Evolutionary conservation across 2,329 filamentous ascomycete species (phyloP), one percentile per base, ranked within the genome.

Genomic region (Coniochaeta sp.): DNA sequence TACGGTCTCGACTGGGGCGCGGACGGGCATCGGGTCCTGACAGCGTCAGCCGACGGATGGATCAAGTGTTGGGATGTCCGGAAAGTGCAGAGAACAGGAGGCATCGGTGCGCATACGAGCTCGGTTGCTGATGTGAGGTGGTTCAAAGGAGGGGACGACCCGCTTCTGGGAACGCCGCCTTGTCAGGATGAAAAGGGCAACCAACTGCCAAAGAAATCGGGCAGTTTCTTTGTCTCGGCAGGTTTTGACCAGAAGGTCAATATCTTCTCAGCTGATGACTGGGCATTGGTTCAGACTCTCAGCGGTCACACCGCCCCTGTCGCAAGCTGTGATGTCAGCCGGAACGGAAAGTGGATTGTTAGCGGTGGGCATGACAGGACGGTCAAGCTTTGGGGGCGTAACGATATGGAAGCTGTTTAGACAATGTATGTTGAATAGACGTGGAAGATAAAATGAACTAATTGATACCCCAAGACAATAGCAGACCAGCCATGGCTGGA

Each of bases 41-140:
- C 91, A 0, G 91, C 91, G 1, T 95, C 91, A 13, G 90, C 86
- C 2, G 94, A 99, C 64, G 92, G 92, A 16, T 97, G 94, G 81
- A 85, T 96, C 63, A 97, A 96, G 69, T 96, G 92, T 70, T 99
- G 94, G 94, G 94, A 99, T 65, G 78, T 99, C 50, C 84, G 94
- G 42, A 92, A 94, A 61, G 91, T 97, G 48, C 82, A 87, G 60
- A 85, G 85, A 56, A 86, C 82, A 0, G 92, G 89, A 12, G 89
- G 87, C 16, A 87, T 99, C 46, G 94, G 92, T 48, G 92, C 94
- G 6, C 94, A 99, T 67, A 86, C 83, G 48, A 92, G 90, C 57
- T 87, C 94, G 30, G 91, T 99, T 7, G 94, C 91, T 1, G 94
- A 99, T 67, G 72, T 99, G 56, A 79, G 91, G 56, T 97, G 94